Evolutionary conservation across 345 rosid genomes (phyloP).

Genomic region (Litchi chinensis): DNA sequence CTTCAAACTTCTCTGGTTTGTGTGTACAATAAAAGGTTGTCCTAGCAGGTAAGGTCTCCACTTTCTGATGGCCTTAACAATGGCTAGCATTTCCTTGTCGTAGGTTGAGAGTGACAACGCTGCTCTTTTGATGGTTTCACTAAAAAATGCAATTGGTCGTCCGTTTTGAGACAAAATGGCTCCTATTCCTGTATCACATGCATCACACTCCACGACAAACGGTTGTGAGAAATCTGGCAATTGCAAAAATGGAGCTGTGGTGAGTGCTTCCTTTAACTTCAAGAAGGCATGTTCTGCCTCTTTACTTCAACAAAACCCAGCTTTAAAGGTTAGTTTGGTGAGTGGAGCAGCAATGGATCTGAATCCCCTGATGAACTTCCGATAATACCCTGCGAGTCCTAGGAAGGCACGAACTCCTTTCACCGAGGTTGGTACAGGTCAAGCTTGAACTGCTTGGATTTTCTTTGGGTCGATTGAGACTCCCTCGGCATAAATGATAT

Average conservation of each 20-base stretch:
- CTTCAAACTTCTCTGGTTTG: constrained; percentile 9
- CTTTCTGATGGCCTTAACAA: not conserved
- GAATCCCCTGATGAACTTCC: no score
- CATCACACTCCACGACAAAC: not conserved
- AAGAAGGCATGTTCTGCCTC: not conserved
- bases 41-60: constrained; percentile 10
- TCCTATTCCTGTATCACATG: not conserved
- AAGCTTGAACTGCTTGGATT: not conserved
- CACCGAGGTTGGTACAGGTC: not conserved
- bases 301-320: not conserved
- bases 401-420: not conserved
- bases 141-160: not conserved
- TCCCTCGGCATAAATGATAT: not conserved
- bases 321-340: no score
- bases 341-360: not conserved
- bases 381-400: not conserved
- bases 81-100: not conserved
- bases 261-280: no score
- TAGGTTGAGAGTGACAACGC: not conserved
- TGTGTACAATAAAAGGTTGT: not conserved
- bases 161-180: not conserved
- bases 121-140: not conserved
- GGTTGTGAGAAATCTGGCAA: not conserved
- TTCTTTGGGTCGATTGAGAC: not conserved
- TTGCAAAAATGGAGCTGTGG: not conserved